Evolutionary conservation across 225 moss, liverwort and hornwort genomes (phyloP), one percentile per base, ranked within the genome.

Genomic region (Pseudisothecium myosuroides): DNA sequence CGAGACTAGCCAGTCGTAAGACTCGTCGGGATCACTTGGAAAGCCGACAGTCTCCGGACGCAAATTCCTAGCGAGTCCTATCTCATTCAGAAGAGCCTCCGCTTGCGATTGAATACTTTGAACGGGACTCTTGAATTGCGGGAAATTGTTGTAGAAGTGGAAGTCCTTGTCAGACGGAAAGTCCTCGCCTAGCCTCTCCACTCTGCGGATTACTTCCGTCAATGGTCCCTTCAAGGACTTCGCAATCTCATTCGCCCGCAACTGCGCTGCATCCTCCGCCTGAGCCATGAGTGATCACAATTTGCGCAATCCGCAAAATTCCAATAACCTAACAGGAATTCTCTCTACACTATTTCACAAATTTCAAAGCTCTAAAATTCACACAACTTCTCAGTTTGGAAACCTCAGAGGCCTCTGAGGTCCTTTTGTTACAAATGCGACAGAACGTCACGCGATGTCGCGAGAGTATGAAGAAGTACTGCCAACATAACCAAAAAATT

Each of bases 61-160:
- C 50, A 96, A 72, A 54, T 87, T 94, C 91, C 88, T 92, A 45
- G 95, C 80, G 29, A 90, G 59, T 39, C 95, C 96, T 23, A 99
- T 82, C 73, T 90, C 93, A 74, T 83, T 96, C 80, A 99, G 79
- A n/a, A 96, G 89, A 61, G 86, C 82, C 79, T 91, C 91, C 75
- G 90, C 93, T 60, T 91, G 93, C 62, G 88, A 89, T 65, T 91
- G 95, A 69, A 97, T 89, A 28, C 81, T 82, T 29, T 80, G 89
- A 86, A 95, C 93, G 12, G 97, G 96, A 28, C 67, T 77, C 90
- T 93, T 96, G 86, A 99, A 99, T 52, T 93, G 91, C 78, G 89
- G 90, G 45, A 97, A 99, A 90, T 97, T 99, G 81, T 92, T 92
- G 91, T 95, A 99, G 85, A 99, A 99, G 83, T 97, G 97, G 69